Evolutionary conservation across 1,284 basidiomycete genomes (phyloP).

Genomic region (Fomitopsis schrenkii): DNA sequence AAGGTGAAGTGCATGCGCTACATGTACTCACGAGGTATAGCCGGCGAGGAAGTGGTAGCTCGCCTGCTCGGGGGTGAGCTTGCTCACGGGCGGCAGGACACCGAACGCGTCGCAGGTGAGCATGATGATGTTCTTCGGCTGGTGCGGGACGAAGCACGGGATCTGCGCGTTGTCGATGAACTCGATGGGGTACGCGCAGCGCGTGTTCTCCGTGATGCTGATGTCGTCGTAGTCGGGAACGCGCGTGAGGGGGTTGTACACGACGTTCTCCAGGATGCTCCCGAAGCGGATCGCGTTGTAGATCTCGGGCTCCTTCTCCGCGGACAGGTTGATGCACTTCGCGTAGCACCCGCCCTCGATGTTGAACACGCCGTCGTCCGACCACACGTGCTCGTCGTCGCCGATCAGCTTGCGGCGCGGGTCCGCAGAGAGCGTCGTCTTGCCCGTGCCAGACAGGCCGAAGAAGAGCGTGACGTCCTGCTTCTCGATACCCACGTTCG

Average conservation of each 20-base stretch:
- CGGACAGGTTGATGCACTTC: conserved; percentile 96
- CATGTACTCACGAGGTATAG: conserved; percentile 78
- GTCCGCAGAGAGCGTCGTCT: conserved; percentile 96
- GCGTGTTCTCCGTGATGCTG: conserved; percentile 98
- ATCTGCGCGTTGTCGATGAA: conserved; percentile 95
- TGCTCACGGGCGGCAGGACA: conserved; percentile 94
- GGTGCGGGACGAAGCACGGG: conserved; percentile 80
- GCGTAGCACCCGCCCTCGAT: conserved; percentile 99
- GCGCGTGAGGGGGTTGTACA: conserved; percentile 89
- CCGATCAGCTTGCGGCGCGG: conserved; percentile 89
- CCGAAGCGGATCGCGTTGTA: conserved; percentile 95
- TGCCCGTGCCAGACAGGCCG: conserved; percentile 97
- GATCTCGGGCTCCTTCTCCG: conserved; percentile 98
- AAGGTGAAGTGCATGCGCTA: conserved; percentile 1
- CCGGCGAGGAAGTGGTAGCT: conserved; percentile 97
- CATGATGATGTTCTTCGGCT: conserved; percentile 97
- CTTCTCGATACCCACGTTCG: conserved; percentile 89
- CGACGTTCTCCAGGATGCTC: conserved; percentile 98
- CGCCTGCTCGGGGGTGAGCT: conserved; percentile 91
- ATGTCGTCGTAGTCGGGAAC: conserved; percentile 95
- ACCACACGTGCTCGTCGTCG: conserved; percentile 99
- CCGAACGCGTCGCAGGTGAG: conserved; percentile 98
- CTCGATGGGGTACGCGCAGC: conserved; percentile 97
- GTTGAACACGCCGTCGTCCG: conserved; percentile 98
- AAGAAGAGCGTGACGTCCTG: conserved; percentile 99